Percentiles rank a stretch among this genome's conserved stretches.
Evolutionary conservation across 768 basidiomycete genomes (phyloP).

Genomic region (Hypholoma fasciculare): DNA sequence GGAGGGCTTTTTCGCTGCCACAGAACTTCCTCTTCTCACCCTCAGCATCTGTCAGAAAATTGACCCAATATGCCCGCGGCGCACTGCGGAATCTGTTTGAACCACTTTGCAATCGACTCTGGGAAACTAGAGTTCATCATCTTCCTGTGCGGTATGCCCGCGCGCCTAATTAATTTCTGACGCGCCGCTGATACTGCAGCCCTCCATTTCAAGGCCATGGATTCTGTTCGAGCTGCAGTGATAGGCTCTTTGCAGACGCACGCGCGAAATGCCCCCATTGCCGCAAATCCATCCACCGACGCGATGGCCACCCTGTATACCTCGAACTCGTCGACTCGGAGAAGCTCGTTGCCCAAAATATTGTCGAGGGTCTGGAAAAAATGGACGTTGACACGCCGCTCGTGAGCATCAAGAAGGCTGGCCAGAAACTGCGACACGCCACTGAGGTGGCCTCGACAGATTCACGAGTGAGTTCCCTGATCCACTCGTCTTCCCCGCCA

Average conservation of each 20-base stretch:
- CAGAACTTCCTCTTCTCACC: not conserved
- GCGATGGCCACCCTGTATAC: conserved; percentile 27
- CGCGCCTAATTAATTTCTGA: not conserved
- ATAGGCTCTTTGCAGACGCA: conserved; percentile 19
- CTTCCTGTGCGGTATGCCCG: conserved; percentile 35
- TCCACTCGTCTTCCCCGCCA: not conserved
- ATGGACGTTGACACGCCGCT: conserved; percentile 34
- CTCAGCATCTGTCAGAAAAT: no score
- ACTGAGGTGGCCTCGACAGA: conserved; percentile 23
- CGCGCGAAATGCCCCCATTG: conserved; percentile 26
- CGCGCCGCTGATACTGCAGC: not conserved
- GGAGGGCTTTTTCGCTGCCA: not conserved
- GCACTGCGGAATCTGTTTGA: conserved; percentile 29
- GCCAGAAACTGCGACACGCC: conserved; percentile 31
- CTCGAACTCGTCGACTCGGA: conserved; percentile 27
- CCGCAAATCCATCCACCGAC: conserved; percentile 15
- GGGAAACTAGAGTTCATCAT: conserved; percentile 24
- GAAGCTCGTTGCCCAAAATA: conserved; percentile 16
- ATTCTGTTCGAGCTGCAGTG: conserved; percentile 37
- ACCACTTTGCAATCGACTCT: conserved; percentile 19
- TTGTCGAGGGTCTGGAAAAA: conserved; percentile 32
- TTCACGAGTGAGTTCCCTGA: conserved; percentile 25
- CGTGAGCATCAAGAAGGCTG: conserved; percentile 36
- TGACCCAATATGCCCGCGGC: conserved; percentile 14
- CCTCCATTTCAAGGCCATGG: conserved; percentile 34